A percentile compares a stretch with the other conserved stretches of the same genome.
Conservation (phyloP, 768 basidiomycete genomes). For the Xerocomus potaroensis region DNA sequence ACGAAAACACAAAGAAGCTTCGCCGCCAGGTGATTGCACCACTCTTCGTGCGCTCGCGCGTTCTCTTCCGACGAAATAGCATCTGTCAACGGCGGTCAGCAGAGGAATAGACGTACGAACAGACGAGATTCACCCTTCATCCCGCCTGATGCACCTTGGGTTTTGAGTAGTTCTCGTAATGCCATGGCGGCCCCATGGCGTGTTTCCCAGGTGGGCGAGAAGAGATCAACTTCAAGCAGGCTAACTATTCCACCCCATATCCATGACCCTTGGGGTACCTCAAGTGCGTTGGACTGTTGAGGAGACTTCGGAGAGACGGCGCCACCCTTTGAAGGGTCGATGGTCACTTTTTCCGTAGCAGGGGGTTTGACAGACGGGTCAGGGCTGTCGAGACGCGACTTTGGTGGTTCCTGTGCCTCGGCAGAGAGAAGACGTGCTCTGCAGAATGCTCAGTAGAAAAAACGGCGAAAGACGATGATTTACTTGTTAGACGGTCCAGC, state of each 20-base stretch:
- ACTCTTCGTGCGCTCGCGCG: constrained; percentile 65
- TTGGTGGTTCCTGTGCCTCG: constrained; percentile 49
- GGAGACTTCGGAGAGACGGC: constrained; percentile 74
- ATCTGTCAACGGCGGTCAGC: constrained; percentile 37
- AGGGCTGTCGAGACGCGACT: constrained; percentile 59
- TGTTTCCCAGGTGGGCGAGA: constrained; percentile 87
- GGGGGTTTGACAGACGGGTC: constrained; percentile 36
- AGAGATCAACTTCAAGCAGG: constrained; percentile 76
- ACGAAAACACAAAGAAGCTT: constrained; percentile 87
- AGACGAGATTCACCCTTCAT: constrained; percentile 55
- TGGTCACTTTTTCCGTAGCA: constrained; percentile 59
- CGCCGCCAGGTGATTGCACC: constrained; percentile 86
- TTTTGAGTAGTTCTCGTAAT: constrained; percentile 79
- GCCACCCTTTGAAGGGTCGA: constrained; percentile 82
- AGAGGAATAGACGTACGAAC: neutral
- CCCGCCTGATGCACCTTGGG: constrained; percentile 78
- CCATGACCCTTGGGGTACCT: constrained; percentile 74
- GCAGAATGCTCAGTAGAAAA: constrained; percentile 1
- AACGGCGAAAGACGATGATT: constrained; percentile 14
- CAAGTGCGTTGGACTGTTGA: constrained; percentile 73
- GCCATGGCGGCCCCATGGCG: constrained; percentile 94
- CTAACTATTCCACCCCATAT: constrained; percentile 82
- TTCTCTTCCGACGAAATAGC: constrained; percentile 54
- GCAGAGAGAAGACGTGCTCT: constrained; percentile 74
- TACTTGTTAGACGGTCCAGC: constrained; percentile 59